Evolutionary conservation across 768 basidiomycete genomes (phyloP), one percentile per base, ranked within the genome.

Genomic region (Pleurotus cornucopiae): DNA sequence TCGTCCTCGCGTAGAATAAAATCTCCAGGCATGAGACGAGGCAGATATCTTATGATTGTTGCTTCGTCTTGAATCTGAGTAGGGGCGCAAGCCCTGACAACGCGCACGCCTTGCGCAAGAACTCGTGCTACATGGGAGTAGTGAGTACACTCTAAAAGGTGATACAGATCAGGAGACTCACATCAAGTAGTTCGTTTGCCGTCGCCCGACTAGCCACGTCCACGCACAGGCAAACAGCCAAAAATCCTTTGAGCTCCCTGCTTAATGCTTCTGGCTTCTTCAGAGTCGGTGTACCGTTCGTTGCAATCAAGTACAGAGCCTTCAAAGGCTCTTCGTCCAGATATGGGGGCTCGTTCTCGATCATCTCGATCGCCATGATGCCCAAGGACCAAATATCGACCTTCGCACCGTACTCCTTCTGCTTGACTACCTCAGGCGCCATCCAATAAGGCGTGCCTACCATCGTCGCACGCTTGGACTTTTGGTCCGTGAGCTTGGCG

Each of bases 331-430:
- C 94, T 67, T 98, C 94, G 61, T 96, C 93, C 40, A 98, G 77
- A 69, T 97, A 96, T 5, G 94, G 94, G 2, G 94, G 94, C 71
- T 97, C 94, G 64, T 93, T 94, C 71, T 98, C 94, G 60, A 98
- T 95, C 95, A 98, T 98, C 78, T 98, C 93, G 58, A 98, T 98
- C 4, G 94, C 94, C 94, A 97, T 95, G 72, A 98, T 97, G 4
- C 94, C 94, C 6, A 97, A 81, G 11, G 91, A 94, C 94, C 94
- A 97, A 49, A 97, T 93, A 64, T 96, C 94, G 18, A 96, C 94
- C 70, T 96, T 96, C 21, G 93, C 91, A 46, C 94, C 94, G 65
- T 97, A 97, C 70, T 94, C 93, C 72, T 96, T 95, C 69, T 94
- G 91, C 73, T 94, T 95, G 64, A 97, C 94, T 52, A 97, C 93